A percentile compares a stretch with the other conserved stretches of the same genome.
Evolutionary conservation across 306 rosid genomes (phyloP).

Genomic region (Prunus dulcis): DNA sequence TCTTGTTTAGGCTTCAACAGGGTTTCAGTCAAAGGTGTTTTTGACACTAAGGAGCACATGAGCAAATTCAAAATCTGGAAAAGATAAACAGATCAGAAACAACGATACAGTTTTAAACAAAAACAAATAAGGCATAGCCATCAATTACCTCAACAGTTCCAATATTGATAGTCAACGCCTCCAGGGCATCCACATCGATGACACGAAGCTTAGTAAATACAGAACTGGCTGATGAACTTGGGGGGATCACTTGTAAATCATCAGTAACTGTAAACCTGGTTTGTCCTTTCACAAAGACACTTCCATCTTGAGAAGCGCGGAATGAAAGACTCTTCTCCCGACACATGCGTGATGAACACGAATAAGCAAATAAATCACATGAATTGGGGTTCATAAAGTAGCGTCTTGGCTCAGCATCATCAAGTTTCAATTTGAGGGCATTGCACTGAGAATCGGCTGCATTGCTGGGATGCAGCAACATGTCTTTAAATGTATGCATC

Average conservation of each 20-base stretch:
- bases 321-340: accelerated
- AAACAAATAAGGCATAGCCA: background rate
- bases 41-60: background rate
- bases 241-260: conserved; percentile 8
- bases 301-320: background rate
- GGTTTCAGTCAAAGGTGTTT: background rate
- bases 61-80: conserved; percentile 11
- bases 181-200: background rate
- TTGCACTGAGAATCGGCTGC: background rate
- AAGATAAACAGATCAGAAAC: background rate
- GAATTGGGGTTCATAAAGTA: background rate
- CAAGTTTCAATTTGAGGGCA: background rate
- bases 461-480: conserved; percentile 2
- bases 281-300: background rate
- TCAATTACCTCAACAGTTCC: background rate
- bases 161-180: background rate
- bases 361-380: accelerated
- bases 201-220: conserved; percentile 6
- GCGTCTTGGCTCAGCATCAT: background rate
- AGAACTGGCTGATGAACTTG: background rate
- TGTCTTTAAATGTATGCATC: background rate
- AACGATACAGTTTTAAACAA: background rate
- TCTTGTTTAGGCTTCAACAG: conserved; percentile 1
- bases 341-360: accelerated
- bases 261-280: conserved; percentile 2